Conservation (phyloP, 2,329 filamentous ascomycete species). For the Sodiomyces alkalinus region DNA sequence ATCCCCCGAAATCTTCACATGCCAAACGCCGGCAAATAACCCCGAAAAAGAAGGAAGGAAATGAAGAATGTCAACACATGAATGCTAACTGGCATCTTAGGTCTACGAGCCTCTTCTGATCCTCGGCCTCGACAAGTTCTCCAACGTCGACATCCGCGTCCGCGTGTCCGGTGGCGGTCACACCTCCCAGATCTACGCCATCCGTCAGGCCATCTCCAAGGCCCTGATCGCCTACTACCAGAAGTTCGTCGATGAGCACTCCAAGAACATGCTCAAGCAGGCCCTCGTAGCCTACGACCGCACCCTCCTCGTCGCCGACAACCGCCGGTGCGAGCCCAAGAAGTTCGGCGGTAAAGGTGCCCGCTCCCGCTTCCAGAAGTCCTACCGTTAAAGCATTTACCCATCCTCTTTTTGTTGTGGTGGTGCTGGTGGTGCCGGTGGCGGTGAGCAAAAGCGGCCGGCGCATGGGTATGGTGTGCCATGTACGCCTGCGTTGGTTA, state of each 20-base stretch:
- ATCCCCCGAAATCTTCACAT: not conserved
- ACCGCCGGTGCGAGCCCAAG: constrained; percentile 98
- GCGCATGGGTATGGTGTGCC: constrained; percentile 19
- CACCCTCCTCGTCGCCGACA: constrained; percentile 96
- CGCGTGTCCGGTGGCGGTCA: constrained; percentile 95
- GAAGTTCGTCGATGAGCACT: constrained; percentile 99
- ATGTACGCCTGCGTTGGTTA: too few species aligned
- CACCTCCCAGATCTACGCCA: constrained; percentile 93
- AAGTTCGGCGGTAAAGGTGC: constrained; percentile 92
- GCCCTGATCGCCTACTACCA: constrained; percentile 88
- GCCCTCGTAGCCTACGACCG: constrained; percentile 91
- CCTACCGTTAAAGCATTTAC: constrained; percentile 67
- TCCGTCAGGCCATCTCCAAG: constrained; percentile 98
- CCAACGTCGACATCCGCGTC: constrained; percentile 92
- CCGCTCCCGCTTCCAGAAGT: constrained; percentile 96
- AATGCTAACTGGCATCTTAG: constrained; percentile 21
- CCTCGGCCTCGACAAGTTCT: constrained; percentile 94
- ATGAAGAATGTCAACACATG: not conserved
- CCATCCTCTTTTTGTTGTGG: too few species aligned
- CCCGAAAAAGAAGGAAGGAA: not conserved
- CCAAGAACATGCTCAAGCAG: constrained; percentile 99
- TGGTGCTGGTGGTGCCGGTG: constrained; percentile 5
- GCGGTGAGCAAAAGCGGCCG: constrained; percentile 15
- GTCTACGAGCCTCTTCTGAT: constrained; percentile 99
- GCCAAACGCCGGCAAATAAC: not conserved